phyloP scores from a whole-genome alignment of 345 rosid genomes.

The Reutealis trisperma region DNA sequence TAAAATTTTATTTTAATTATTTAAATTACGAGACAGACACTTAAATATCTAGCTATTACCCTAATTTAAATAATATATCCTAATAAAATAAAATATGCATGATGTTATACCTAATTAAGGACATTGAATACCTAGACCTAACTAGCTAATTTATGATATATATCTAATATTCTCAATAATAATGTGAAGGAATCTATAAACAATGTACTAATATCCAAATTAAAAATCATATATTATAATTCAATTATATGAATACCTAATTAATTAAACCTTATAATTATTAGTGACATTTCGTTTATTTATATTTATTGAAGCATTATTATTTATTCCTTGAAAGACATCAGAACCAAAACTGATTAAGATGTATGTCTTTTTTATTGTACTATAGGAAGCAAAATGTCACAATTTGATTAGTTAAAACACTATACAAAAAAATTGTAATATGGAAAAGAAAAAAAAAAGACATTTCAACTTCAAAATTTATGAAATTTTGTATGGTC shows the following conservation, averaged over 20 bases:
- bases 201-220: neutral
- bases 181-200: neutral
- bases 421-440: neutral
- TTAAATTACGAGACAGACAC: neutral
- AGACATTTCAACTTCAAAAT: too few relatives aligned
- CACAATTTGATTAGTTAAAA: conserved; percentile 6
- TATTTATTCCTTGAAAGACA: neutral
- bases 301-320: neutral
- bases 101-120: conserved; percentile 1
- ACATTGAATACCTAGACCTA: neutral
- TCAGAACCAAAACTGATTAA: neutral
- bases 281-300: neutral
- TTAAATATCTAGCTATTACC: neutral
- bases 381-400: neutral
- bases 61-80: too few relatives aligned
- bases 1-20: too few relatives aligned
- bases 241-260: too few relatives aligned
- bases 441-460: neutral
- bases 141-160: neutral
- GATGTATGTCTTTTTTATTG: neutral
- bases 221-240: too few relatives aligned
- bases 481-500: too few relatives aligned
- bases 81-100: neutral
- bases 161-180: neutral
- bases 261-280: neutral